A percentile compares a stretch with the other conserved stretches of the same genome.
These are phyloP conservation scores for Pythium brassicae DNA, from an alignment of 352 stramenopile species.

Conservation along the genomic window DNA sequence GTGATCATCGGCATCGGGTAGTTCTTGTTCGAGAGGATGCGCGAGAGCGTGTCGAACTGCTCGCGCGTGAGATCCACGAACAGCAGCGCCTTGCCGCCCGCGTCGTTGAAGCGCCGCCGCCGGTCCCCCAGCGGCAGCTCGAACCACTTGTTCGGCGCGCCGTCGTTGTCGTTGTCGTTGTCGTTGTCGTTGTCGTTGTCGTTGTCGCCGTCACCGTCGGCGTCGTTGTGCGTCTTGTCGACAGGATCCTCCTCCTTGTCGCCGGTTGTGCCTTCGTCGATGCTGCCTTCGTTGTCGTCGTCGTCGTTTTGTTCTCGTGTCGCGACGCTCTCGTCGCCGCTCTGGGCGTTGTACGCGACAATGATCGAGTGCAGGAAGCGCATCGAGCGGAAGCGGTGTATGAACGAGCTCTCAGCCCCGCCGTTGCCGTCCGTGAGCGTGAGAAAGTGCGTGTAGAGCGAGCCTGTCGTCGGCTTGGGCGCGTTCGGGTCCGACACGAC, in stretches of 20 bases:
- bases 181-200: background rate
- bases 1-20: slow-evolving; percentile 1
- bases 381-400: slow-evolving; percentile 1
- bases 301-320: background rate
- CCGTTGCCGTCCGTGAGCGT: background rate
- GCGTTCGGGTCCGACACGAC: background rate
- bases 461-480: background rate
- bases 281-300: background rate
- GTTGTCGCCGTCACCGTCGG: background rate
- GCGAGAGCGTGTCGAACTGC: background rate
- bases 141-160: background rate
- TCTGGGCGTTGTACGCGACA: background rate
- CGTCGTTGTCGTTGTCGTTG: background rate
- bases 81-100: slow-evolving; percentile 1
- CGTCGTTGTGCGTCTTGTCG: background rate
- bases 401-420: background rate
- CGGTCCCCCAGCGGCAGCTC: background rate
- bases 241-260: background rate
- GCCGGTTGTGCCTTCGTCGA: background rate
- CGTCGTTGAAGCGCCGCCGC: background rate
- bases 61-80: background rate
- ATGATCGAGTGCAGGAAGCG: slow-evolving; percentile 2
- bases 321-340: too few relatives aligned
- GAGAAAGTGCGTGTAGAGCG: slow-evolving; percentile 2
- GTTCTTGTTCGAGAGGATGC: slow-evolving; percentile 1